Conservation (phyloP, 495 filamentous ascomycete species). For the Talaromyces liani region DNA sequence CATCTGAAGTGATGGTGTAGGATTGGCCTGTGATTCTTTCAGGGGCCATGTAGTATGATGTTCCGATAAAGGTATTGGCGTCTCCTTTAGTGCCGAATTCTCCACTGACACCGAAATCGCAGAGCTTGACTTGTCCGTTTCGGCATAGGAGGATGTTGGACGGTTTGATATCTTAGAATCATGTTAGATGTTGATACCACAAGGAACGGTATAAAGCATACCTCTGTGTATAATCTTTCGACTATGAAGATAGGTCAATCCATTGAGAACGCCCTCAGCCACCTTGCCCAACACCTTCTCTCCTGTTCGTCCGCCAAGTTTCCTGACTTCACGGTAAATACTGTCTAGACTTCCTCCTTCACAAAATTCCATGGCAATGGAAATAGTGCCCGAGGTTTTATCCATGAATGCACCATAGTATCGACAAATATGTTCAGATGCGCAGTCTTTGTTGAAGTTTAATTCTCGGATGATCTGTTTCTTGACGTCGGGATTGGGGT, state of each 20-base stretch:
- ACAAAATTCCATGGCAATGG: constrained; percentile 98
- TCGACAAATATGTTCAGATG: constrained; percentile 86
- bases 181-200: neutral
- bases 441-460: constrained; percentile 95
- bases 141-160: constrained; percentile 94
- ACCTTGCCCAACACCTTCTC: constrained; percentile 99
- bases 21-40: constrained; percentile 95
- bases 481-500: constrained; percentile 94
- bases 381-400: constrained; percentile 86
- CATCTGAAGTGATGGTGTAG: constrained; percentile 97
- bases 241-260: constrained; percentile 91
- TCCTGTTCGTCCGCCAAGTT: constrained; percentile 85
- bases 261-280: constrained; percentile 89
- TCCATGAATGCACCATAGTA: constrained; percentile 98
- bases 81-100: constrained; percentile 98
- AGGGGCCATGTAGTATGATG: constrained; percentile 98
- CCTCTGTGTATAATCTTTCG: constrained; percentile 94
- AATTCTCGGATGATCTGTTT: constrained; percentile 95
- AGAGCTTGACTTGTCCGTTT: constrained; percentile 90
- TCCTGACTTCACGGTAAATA: constrained; percentile 95
- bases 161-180: constrained; percentile 76
- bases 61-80: constrained; percentile 98
- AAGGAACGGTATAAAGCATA: constrained; percentile 17
- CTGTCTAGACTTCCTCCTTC: constrained; percentile 92
- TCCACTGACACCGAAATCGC: constrained; percentile 95